Evolutionary conservation across 192 early-diverging fungal species (phyloP), one percentile per base, ranked within the genome.

Genomic region (Ambispora gerdemannii): DNA sequence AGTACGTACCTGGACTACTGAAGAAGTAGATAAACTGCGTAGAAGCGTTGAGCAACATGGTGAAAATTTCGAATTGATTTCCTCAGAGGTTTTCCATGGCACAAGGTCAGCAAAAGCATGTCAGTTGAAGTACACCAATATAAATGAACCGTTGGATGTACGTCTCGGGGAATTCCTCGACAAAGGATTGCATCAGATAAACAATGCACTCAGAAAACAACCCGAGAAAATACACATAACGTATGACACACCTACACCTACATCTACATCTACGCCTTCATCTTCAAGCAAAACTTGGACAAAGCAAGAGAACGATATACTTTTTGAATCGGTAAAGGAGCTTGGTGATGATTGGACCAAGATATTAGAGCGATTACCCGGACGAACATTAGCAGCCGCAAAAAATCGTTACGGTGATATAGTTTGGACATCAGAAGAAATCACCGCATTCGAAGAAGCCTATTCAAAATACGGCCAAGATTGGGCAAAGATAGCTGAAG

Each of bases 401-500:
- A 58, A 25, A 25, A 20, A 58, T 58, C 1, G 55, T 28, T 58
- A 3, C 24, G 55, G 2, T 13, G 1, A 1, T 20, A 20, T 30
- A 13, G 13, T 22, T 1, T 74, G 72, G 76, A 74, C 63, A 10
- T 31, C 36, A 2, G 68, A 68, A 0, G 76, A 72, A 30, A 53
- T 68, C 47, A 31, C 60, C 20, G 22, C 25, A 33, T 31, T 74
- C 3, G n/a, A 65, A 27, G 69, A 77, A 38, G 72, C 76, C 13
- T n/a, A 31, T 6, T 64, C 50, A 4, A 31, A 72, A 50, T 68
- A 58, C 63, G 59, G 55, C 3, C 17, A 38, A 2, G 72, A 77
- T 33, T 74, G 72, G 72, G 59, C 73, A 35, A 65, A 61, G 24
- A 64, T 77, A 15, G 27, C 70, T 2, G 51, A 50, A 27, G 62